These are phyloP conservation scores for Dunaliella primolecta DNA, from an alignment of 139 green algal genomes.

Conservation along the genomic window DNA sequence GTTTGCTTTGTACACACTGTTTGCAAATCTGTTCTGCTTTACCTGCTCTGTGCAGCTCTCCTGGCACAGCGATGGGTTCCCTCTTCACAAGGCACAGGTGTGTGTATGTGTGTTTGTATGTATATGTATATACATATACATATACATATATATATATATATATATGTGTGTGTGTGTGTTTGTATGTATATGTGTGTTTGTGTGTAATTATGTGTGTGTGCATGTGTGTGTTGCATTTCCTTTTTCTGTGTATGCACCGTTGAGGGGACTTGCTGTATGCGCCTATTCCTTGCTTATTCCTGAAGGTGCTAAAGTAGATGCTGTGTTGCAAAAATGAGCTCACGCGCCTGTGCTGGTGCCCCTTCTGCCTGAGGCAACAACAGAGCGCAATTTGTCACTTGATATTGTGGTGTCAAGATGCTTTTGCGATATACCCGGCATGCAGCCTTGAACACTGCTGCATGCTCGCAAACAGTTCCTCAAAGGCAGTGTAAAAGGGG, in stretches of 20 bases:
- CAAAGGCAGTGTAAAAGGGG: not conserved
- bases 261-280: too few relatives aligned
- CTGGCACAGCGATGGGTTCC: constrained; percentile 93
- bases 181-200: not conserved
- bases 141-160: not conserved
- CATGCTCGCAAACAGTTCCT: not conserved
- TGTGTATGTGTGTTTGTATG: too few relatives aligned
- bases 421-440: not conserved
- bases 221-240: not conserved
- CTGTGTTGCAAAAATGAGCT: not conserved
- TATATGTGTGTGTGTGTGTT: not conserved
- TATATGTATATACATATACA: constrained; percentile 93
- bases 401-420: not conserved
- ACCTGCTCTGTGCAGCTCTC: constrained; percentile 69
- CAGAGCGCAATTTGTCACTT: not conserved
- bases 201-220: not conserved
- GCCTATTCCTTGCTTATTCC: too few relatives aligned
- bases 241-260: too few relatives aligned
- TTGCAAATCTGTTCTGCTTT: too few relatives aligned
- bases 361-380: not conserved
- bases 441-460: not conserved
- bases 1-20: too few relatives aligned
- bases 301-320: too few relatives aligned
- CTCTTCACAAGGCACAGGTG: constrained; percentile 78
- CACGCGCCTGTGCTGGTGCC: not conserved